phyloP scores from a whole-genome alignment of 1,139 yeast species.

The Torulaspora pretoriensis region DNA sequence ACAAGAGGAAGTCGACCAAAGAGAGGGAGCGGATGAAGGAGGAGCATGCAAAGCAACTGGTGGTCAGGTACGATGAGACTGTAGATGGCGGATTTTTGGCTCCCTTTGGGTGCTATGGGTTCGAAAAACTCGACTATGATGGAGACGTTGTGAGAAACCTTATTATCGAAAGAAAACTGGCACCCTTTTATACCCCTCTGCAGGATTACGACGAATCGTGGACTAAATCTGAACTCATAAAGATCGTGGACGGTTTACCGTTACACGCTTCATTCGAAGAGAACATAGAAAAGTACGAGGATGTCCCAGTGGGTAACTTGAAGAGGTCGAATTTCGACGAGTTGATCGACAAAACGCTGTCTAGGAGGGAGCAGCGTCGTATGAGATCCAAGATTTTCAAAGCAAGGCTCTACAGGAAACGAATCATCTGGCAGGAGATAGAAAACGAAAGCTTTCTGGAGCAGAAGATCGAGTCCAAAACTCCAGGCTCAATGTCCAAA shows the following conservation, averaged over 20 bases:
- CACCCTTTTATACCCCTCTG: conserved; percentile 89
- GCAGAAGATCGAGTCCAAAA: conserved; percentile 34
- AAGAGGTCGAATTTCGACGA: conserved; percentile 35
- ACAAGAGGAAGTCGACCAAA: conserved; percentile 40
- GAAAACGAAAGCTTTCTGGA: conserved; percentile 50
- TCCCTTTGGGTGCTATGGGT: conserved; percentile 80
- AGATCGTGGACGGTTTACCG: conserved; percentile 50
- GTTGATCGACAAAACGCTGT: conserved; percentile 48
- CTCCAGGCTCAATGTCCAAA: conserved; percentile 18
- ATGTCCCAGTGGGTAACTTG: conserved; percentile 45
- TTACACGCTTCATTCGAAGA: conserved; percentile 60
- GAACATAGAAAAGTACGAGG: conserved; percentile 46
- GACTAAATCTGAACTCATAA: conserved; percentile 65
- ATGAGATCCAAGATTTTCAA: conserved; percentile 55
- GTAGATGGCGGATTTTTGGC: conserved; percentile 82
- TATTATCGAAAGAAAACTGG: conserved; percentile 62
- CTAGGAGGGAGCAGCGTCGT: conserved; percentile 44
- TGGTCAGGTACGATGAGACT: conserved; percentile 55
- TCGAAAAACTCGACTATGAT: conserved; percentile 69
- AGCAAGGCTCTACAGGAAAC: conserved; percentile 44
- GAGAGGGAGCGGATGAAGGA: conserved; percentile 54
- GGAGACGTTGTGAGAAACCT: conserved; percentile 64
- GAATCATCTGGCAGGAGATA: conserved; percentile 49
- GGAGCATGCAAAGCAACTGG: conserved; percentile 50
- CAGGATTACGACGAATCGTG: conserved; percentile 75